Conservation (phyloP, 495 filamentous ascomycete species). For the Xylaria acuta region DNA sequence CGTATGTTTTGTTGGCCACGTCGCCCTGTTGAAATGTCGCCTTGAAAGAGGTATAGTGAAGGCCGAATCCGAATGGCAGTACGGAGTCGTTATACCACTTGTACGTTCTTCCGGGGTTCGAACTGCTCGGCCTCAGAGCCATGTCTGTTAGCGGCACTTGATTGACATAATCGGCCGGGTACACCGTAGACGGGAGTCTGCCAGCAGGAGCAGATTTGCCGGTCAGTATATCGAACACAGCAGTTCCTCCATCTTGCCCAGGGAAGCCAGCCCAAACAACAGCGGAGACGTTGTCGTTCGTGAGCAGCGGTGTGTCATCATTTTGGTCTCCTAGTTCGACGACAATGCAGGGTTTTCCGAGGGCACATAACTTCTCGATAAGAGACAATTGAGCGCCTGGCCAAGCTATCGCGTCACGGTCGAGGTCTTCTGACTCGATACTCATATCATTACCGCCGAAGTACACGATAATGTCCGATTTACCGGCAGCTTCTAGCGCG, state of each 20-base stretch:
- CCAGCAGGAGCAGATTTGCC: conserved; percentile 62
- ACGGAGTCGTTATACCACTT: conserved; percentile 55
- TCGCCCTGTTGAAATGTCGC: conserved; percentile 49
- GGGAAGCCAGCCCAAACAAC: conserved; percentile 62
- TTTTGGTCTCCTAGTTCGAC: conserved; percentile 57
- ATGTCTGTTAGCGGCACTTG: conserved; percentile 51
- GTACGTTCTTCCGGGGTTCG: conserved; percentile 54
- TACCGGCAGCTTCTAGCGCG: conserved; percentile 43
- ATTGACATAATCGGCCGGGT: conserved; percentile 50
- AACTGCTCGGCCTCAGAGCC: conserved; percentile 44
- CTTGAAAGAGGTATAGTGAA: conserved; percentile 59
- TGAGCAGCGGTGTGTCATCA: conserved; percentile 59
- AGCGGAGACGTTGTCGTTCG: conserved; percentile 55
- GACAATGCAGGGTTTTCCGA: conserved; percentile 48
- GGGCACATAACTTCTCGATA: conserved; percentile 46
- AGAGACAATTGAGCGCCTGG: conserved; percentile 49
- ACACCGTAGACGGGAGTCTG: conserved; percentile 65
- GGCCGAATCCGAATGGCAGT: conserved; percentile 57
- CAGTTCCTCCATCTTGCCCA: conserved; percentile 62
- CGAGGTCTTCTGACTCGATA: conserved; percentile 47
- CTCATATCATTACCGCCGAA: conserved; percentile 53
- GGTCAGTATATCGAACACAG: conserved; percentile 59
- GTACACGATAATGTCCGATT: conserved; percentile 54
- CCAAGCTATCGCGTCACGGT: conserved; percentile 52
- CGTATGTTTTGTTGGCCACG: conserved; percentile 30